Base-by-base conservation (phyloP, 2,329 filamentous ascomycete genomes). In the Cryphonectria naterciae region DNA sequence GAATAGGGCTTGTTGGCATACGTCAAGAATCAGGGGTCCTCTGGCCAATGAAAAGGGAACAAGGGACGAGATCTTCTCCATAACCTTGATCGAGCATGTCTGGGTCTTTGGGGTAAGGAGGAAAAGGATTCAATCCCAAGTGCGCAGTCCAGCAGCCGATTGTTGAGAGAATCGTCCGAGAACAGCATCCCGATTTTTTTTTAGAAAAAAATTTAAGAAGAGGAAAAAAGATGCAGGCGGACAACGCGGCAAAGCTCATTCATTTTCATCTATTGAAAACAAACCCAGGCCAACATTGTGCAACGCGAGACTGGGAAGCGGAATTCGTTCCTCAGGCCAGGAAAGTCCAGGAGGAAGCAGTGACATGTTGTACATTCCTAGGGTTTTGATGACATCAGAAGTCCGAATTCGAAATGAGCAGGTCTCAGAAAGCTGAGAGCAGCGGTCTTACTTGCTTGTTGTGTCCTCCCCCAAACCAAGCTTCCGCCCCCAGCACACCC, bases 401-500 rank as follows among this genome's bases (percentile, higher is more conserved):
- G 25, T 28, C 49, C 63, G 43, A 43, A 37, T 54, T 39, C 35
- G 39, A 63, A 37, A 63, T 63, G 67, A 63, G 35, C 46, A 64
- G 41, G 67, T 68, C 60, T 68, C 58, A 68, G 60, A 62, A 49
- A 32, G 46, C 60, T 63, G 52, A 54, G 52, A 28, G 52, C 19
- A n/a, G 46, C 46, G 46, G 19, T 49, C 11, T n/a, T 49, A 19
- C 22, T 10, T 49, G 46, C 46, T 22, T 49, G 19, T 46, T 46
- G 4, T 43, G 13, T 13, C 43, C 15, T 13, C 43, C 43, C 43
- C 13, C 43, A 46, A 46, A 46, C 15, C 1, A 17, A 46, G 41
- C 41, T 10, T 13, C 43, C 43, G 43, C 43, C 46, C 46, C 52
- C n/a, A 28, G n/a, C n/a, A 4, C n/a, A 4, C 52, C 52, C n/a